phyloP scores from a whole-genome alignment of 2,329 filamentous ascomycete genomes.

The Ophiostoma novo-ulmi region DNA sequence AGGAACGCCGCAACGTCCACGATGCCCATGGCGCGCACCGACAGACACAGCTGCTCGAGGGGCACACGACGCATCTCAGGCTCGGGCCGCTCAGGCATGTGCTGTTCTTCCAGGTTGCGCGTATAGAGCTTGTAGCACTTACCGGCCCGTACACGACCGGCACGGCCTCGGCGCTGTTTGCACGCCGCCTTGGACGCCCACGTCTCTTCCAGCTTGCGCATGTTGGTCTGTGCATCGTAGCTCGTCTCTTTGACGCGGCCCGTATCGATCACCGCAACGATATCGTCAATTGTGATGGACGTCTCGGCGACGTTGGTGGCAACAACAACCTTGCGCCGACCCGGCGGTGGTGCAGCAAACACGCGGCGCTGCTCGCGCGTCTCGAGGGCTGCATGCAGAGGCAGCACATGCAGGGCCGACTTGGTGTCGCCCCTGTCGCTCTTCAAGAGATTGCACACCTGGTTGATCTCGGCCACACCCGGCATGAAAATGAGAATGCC shows the following conservation, averaged over 20 bases:
- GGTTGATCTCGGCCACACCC: conserved; percentile 84
- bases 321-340: conserved; percentile 86
- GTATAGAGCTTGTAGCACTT: conserved; percentile 96
- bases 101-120: conserved; percentile 66
- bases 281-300: conserved; percentile 96
- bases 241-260: conserved; percentile 95
- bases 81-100: conserved; percentile 84
- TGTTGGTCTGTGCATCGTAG: conserved; percentile 86
- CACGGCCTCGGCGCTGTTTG: conserved; percentile 88
- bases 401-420: conserved; percentile 63
- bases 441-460: conserved; percentile 62
- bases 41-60: conserved; percentile 87
- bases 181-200: conserved; percentile 93
- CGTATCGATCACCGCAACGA: conserved; percentile 92
- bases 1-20: conserved; percentile 76
- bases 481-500: conserved; percentile 95
- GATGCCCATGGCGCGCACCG: conserved; percentile 91
- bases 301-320: conserved; percentile 97
- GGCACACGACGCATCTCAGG: conserved; percentile 92
- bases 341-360: conserved; percentile 68
- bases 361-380: conserved; percentile 84
- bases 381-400: conserved; percentile 86
- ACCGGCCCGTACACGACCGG: conserved; percentile 85
- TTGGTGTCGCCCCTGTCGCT: conserved; percentile 43
- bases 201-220: conserved; percentile 88